A percentile compares a stretch with the other conserved stretches of the same genome.
Conservation (phyloP, 2,329 filamentous ascomycete genomes). For the Cladophialophora carrionii region DNA sequence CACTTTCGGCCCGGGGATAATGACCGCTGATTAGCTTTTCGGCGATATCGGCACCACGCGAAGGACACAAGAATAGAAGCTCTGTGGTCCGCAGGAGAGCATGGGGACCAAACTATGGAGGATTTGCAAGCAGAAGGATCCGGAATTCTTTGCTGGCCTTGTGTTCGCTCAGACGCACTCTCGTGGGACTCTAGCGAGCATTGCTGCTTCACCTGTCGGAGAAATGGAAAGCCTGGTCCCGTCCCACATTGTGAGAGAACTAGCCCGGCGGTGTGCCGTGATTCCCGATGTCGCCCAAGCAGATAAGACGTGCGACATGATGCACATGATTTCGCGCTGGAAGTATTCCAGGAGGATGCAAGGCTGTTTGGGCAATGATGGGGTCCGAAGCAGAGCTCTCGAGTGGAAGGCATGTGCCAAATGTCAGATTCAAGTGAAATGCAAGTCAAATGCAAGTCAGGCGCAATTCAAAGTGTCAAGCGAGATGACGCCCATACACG, state of each 20-base stretch:
- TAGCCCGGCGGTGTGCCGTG: constrained; percentile 16
- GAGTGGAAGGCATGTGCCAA: neutral
- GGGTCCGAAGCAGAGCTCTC: neutral
- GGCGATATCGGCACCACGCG: constrained; percentile 14
- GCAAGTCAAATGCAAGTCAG: no score
- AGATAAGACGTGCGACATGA: constrained; percentile 12
- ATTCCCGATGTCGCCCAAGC: constrained; percentile 8
- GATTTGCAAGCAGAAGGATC: neutral
- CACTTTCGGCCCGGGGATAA: neutral
- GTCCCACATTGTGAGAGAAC: constrained; percentile 14
- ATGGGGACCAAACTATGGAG: neutral
- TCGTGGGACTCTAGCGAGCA: neutral
- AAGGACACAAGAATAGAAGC: neutral
- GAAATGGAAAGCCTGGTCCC: neutral
- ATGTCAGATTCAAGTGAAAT: neutral
- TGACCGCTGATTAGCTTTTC: constrained; percentile 3
- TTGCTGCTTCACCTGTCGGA: neutral
- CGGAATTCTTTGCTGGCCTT: neutral
- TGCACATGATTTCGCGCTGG: neutral
- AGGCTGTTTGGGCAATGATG: neutral
- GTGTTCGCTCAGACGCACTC: neutral
- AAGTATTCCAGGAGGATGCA: neutral
- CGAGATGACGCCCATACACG: neutral
- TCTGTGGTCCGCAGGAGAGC: neutral
- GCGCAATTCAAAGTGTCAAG: neutral